These are phyloP conservation scores for Dovyalis caffra DNA, from an alignment of 345 rosid species.

Conservation along the genomic window DNA sequence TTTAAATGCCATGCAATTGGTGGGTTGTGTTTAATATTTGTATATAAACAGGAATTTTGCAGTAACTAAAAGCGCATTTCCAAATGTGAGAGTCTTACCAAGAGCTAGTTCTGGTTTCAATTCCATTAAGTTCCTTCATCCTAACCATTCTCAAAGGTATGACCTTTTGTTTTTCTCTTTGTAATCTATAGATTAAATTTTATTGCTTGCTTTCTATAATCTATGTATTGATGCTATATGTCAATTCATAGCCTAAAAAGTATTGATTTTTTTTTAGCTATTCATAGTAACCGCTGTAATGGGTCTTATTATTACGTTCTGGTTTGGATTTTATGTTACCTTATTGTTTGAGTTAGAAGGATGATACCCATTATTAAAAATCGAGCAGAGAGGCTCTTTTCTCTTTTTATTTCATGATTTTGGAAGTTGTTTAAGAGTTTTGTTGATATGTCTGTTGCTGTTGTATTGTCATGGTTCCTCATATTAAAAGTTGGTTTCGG, in stretches of 20 bases:
- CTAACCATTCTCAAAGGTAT: conserved; percentile 44
- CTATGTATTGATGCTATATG: background rate
- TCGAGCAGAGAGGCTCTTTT: background rate
- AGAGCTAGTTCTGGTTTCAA: conserved; percentile 23
- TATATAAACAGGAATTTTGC: conserved; percentile 40
- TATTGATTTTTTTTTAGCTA: background rate
- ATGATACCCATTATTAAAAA: background rate
- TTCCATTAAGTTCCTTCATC: conserved; percentile 29
- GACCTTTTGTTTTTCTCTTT: background rate
- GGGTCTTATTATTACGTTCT: background rate
- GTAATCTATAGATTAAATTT: background rate
- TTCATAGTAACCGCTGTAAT: background rate
- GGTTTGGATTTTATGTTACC: background rate
- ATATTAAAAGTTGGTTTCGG: background rate
- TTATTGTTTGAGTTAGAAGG: background rate
- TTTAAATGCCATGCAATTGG: background rate
- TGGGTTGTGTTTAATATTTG: conserved; percentile 7
- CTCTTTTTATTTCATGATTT: background rate
- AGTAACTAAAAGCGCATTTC: conserved; percentile 27
- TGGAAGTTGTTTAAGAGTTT: background rate
- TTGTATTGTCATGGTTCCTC: background rate
- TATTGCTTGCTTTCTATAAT: background rate
- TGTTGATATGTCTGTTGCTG: background rate
- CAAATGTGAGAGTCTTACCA: conserved; percentile 25
- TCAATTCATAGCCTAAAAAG: background rate